Evolutionary conservation across 495 filamentous ascomycete genomes (phyloP), one percentile per base, ranked within the genome.

Genomic region (Viridothelium virens): DNA sequence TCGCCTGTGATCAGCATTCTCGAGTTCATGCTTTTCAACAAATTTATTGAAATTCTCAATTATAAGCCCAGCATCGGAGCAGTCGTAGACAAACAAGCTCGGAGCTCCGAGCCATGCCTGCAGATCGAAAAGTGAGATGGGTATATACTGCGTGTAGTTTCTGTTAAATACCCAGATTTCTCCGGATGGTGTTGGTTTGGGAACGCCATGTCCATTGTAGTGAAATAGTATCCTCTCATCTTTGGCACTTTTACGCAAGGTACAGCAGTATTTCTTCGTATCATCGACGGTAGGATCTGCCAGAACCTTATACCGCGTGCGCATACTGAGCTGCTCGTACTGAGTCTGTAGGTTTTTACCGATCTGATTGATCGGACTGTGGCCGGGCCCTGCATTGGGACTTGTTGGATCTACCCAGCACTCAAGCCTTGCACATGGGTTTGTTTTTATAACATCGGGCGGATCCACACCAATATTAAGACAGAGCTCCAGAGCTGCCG

Each of bases 111-210:
- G 85, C 95, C 95, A 99, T 33, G 87, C 86, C 74, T 97, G 95
- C 33, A 99, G 82, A 70, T 99, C 94, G 74, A 96, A 97, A 9
- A 99, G 78, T 1, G 93, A 96, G 59, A 99, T 89, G 0, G 94
- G 94, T 38, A 99, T 99, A 71, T 99, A 99, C 76, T 99, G 94
- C 0, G 94, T 99, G 74, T 96, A 99, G 70, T 90, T 96, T 68
- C 91, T 92, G 78, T 99, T 99, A 77, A 99, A 98, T 2, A 97
- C 95, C 94, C 94, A 99, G 12, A 99, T 96, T 76, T 99, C 94
- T 10, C 94, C 94, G 2, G 93, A 97, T 3, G 89, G 85, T 3
- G 94, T 99, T 38, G 94, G 94, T 70, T 96, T 89, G 4, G 94
- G 94, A n/a, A 99, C 94, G 33, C 94, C 94, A 75, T 99, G 94